Conservation (phyloP, 192 early-diverging fungal species). For the Blastocladiella britannica region DNA sequence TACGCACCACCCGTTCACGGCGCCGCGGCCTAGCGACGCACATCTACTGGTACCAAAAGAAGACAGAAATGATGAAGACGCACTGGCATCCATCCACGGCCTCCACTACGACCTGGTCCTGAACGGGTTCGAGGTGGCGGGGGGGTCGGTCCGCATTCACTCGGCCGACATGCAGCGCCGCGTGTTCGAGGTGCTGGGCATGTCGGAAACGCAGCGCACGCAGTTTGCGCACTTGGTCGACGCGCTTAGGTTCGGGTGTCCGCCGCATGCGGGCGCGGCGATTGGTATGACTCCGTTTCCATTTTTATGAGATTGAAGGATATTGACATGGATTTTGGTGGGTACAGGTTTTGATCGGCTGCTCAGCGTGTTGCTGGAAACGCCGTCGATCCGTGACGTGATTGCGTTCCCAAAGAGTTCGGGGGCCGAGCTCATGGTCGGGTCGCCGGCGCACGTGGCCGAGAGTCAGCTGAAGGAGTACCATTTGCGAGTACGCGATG, state of each 20-base stretch:
- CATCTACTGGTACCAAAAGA: constrained; percentile 33
- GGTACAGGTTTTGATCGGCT: constrained; percentile 50
- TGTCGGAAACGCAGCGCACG: constrained; percentile 15
- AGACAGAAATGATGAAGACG: too few species aligned
- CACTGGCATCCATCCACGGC: constrained; percentile 21
- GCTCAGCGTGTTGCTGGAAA: constrained; percentile 48
- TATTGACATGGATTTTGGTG: not conserved
- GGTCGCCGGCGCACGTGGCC: constrained; percentile 42
- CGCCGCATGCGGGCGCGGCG: constrained; percentile 76
- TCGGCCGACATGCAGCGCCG: constrained; percentile 46
- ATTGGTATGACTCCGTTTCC: constrained; percentile 15
- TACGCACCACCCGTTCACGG: constrained; percentile 86
- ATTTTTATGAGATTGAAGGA: not conserved
- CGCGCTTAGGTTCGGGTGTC: constrained; percentile 62
- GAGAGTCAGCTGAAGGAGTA: constrained; percentile 44
- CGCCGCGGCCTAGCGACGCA: constrained; percentile 49
- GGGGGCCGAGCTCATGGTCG: constrained; percentile 63
- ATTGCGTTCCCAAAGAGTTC: constrained; percentile 82
- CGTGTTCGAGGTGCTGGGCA: constrained; percentile 35
- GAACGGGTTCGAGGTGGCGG: constrained; percentile 78
- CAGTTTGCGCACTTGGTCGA: constrained; percentile 64
- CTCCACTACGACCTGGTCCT: constrained; percentile 82
- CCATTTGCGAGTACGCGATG: too few species aligned
- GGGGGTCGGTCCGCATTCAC: constrained; percentile 76
- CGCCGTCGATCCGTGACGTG: constrained; percentile 60